Percentiles rank a stretch among this genome's conserved stretches.
Evolutionary conservation across 2,329 filamentous ascomycete genomes (phyloP).

Genomic region (Beauveria medogensis): DNA sequence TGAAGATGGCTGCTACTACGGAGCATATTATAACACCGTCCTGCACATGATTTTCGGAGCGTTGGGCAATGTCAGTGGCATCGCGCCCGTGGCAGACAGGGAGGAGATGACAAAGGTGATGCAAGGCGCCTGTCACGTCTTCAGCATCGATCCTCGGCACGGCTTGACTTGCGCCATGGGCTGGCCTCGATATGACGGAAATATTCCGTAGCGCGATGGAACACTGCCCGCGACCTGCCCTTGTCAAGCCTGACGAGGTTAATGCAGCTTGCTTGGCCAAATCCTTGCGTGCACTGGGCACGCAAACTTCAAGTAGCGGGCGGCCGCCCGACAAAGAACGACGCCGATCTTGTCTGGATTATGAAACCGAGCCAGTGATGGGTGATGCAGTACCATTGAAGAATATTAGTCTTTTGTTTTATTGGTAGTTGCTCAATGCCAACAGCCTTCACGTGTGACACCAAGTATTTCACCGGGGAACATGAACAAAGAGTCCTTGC

Average conservation of each 20-base stretch:
- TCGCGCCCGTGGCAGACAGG: conserved; percentile 24
- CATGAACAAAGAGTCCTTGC: background rate
- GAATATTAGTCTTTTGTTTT: background rate
- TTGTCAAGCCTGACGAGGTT: conserved; percentile 20
- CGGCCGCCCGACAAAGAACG: too few species aligned
- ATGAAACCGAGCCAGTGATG: too few species aligned
- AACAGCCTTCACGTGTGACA: too few species aligned
- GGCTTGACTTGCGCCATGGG: conserved; percentile 26
- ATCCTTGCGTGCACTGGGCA: conserved; percentile 17
- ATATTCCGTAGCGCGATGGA: conserved; percentile 13
- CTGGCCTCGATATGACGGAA: conserved; percentile 27
- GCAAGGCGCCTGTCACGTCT: conserved; percentile 33
- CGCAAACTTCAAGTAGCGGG: background rate
- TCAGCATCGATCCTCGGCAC: conserved; percentile 27
- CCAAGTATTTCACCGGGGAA: background rate
- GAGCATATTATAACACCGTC: conserved; percentile 37
- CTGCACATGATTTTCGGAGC: conserved; percentile 39
- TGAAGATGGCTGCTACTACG: conserved; percentile 22
- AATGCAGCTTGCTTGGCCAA: conserved; percentile 19
- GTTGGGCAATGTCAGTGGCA: conserved; percentile 29
- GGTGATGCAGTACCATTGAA: background rate
- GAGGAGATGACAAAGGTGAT: conserved; percentile 26
- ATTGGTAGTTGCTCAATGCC: too few species aligned
- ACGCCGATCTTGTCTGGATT: too few species aligned
- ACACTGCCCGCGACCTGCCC: conserved; percentile 17